These are phyloP conservation scores for Aspergillus sclerotialis DNA, from an alignment of 2,329 filamentous ascomycete genomes.

Conservation along the genomic window DNA sequence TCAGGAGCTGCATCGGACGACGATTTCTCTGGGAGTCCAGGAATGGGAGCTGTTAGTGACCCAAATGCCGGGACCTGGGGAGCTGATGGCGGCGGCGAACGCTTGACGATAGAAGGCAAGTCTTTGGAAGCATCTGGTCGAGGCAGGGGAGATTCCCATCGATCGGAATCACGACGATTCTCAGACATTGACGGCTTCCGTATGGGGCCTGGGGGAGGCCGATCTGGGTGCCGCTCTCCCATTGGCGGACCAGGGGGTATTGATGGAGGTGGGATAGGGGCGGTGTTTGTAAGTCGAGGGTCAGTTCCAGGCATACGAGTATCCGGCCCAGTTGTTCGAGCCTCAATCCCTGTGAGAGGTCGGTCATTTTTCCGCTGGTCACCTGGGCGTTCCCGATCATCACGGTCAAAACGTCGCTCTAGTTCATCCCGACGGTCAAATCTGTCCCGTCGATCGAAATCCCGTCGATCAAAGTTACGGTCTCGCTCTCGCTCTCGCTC, in stretches of 20 bases:
- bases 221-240: conserved; percentile 19
- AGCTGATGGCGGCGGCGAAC: conserved; percentile 31
- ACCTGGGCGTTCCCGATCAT: conserved; percentile 23
- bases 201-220: conserved; percentile 12
- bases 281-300: conserved; percentile 16
- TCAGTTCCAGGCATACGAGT: conserved; percentile 24
- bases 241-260: conserved; percentile 8
- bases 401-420: conserved; percentile 24
- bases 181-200: conserved; percentile 22
- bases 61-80: conserved; percentile 40
- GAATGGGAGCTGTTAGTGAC: conserved; percentile 25
- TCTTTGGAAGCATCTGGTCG: conserved; percentile 24
- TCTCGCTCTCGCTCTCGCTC: conserved; percentile 31
- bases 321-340: too few relatives aligned
- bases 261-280: conserved; percentile 5
- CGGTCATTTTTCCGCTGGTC: conserved; percentile 36
- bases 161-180: conserved; percentile 24
- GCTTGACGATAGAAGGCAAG: conserved; percentile 16
- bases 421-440: conserved; percentile 23
- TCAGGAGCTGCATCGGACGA: conserved; percentile 7
- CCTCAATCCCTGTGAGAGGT: conserved; percentile 26
- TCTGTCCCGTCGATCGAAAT: conserved; percentile 23
- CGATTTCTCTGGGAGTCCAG: conserved; percentile 15
- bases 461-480: conserved; percentile 10
- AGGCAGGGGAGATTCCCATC: conserved; percentile 16